Percentiles rank a stretch among this genome's conserved stretches.
Evolutionary conservation across 2,329 filamentous ascomycete genomes (phyloP).

Genomic region (Curvularia eragrostidis): DNA sequence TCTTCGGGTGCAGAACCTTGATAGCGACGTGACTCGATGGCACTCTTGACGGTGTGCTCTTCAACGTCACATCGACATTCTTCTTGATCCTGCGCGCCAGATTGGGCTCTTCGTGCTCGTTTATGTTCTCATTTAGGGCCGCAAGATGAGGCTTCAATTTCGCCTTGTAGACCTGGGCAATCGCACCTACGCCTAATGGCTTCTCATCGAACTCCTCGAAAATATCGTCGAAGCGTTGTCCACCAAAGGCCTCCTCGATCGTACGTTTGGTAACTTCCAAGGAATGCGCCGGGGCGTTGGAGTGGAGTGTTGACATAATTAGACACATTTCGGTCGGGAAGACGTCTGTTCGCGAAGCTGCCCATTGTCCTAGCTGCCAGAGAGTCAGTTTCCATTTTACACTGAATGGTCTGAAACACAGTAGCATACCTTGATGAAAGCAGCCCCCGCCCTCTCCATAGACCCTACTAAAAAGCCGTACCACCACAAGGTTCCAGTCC

Average conservation of each 20-base stretch:
- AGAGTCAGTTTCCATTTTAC: constrained; percentile 22
- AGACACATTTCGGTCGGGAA: constrained; percentile 92
- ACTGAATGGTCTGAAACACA: background rate
- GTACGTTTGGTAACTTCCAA: constrained; percentile 79
- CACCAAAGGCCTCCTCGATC: constrained; percentile 81
- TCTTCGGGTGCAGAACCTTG: constrained; percentile 91
- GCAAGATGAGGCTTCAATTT: constrained; percentile 83
- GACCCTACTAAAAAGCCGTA: constrained; percentile 83
- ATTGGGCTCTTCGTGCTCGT: constrained; percentile 60
- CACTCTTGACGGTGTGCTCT: constrained; percentile 82
- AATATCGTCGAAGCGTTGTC: constrained; percentile 82
- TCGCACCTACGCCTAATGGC: constrained; percentile 91
- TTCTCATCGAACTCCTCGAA: constrained; percentile 94
- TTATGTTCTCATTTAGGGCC: constrained; percentile 64
- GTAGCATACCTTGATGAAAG: constrained; percentile 85
- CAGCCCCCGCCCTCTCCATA: constrained; percentile 93
- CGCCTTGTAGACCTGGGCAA: constrained; percentile 97
- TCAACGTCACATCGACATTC: constrained; percentile 85
- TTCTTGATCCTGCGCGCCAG: constrained; percentile 74
- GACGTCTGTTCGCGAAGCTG: constrained; percentile 92
- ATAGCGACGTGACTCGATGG: constrained; percentile 93
- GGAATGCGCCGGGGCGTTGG: constrained; percentile 90
- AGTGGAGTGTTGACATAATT: constrained; percentile 94
- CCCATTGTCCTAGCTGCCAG: constrained; percentile 89
- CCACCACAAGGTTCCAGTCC: constrained; percentile 89